Evolutionary conservation across 2,329 filamentous ascomycete species (phyloP), one percentile per base, ranked within the genome.

Genomic region (Neofusicoccum kwambonambiense): DNA sequence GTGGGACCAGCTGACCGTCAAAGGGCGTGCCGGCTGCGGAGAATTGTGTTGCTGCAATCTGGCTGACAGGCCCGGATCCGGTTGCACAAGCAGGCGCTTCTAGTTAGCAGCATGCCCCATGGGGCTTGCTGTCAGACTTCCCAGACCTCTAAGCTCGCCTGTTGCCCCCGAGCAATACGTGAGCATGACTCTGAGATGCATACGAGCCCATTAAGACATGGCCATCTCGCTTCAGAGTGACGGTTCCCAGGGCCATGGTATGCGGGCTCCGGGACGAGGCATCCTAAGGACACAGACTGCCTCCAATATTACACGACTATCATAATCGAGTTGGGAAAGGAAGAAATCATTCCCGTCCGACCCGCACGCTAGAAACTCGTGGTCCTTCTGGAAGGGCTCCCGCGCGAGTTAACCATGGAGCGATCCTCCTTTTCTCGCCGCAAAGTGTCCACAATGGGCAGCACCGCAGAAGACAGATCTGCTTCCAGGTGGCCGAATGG

Each of bases 361-460:
- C 54, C 54, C 22, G 41, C 56, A 12, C 56, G 56, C 56, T 60
- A 60, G 56, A 60, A 58, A 47, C n/a, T 37, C 42, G 27, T 37
- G 7, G 56, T 37, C n/a, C 42, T 60, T 60, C 56, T 60, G 56
- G 56, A 60, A 60, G 42, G 37, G 22, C 39, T 60, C 15, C 31
- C 42, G 56, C 56, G 9, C 27, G 22, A 57, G 39, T 17, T 35
- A 44, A 42, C 22, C 22, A 15, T n/a, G 54, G 54, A 58, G 54
- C 54, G 54, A 58, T 58, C 54, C 56, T 60, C 56, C 56, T 60
- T 60, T 60, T 60, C 42, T 34, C 56, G 54, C 39, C 54, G 42
- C 17, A 22, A 35, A 34, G 42, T 60, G 56, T 15, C 56, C 56
- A 42, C 41, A 60, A 47, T 2, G 11, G 56, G 56, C 56, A 47